A percentile compares a stretch with the other conserved stretches of the same genome.
Evolutionary conservation across 1,139 yeast genomes (phyloP).

Genomic region (Hanseniaspora uvarum): DNA sequence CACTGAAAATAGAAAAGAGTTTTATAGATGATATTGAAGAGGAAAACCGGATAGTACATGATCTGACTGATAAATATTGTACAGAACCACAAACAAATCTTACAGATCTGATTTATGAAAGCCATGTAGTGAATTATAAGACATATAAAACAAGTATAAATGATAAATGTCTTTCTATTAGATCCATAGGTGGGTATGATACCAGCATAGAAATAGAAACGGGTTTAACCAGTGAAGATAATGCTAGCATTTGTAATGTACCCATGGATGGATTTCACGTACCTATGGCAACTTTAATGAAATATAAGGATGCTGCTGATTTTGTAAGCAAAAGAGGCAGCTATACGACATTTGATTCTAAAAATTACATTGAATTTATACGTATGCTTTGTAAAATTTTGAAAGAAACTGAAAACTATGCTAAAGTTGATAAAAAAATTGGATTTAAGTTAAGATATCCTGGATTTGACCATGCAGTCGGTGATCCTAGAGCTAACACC

Average conservation of each 20-base stretch:
- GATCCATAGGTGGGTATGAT: conserved; percentile 15
- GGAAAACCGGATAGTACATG: background rate
- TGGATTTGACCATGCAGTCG: conserved; percentile 61
- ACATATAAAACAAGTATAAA: conserved; percentile 6
- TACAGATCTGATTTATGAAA: conserved; percentile 15
- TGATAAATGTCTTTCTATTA: conserved; percentile 19
- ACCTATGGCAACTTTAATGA: conserved; percentile 44
- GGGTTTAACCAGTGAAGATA: conserved; percentile 5
- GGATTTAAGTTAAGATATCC: conserved; percentile 41
- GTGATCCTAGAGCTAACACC: conserved; percentile 50
- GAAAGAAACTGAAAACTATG: background rate
- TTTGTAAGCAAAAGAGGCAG: conserved; percentile 70
- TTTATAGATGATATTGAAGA: background rate
- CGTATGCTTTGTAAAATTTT: conserved; percentile 22
- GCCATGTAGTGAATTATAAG: background rate
- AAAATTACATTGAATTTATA: conserved; percentile 36
- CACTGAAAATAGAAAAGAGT: too few relatives aligned
- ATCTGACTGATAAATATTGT: background rate
- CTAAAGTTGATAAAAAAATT: background rate
- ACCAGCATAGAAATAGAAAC: conserved; percentile 5
- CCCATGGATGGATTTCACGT: conserved; percentile 83
- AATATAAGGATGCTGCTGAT: conserved; percentile 43
- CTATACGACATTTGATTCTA: conserved; percentile 71
- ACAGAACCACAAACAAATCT: background rate
- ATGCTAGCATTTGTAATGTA: conserved; percentile 34